Conservation (phyloP, 2,329 filamentous ascomycete species). For the Exophiala dermatitidis region DNA sequence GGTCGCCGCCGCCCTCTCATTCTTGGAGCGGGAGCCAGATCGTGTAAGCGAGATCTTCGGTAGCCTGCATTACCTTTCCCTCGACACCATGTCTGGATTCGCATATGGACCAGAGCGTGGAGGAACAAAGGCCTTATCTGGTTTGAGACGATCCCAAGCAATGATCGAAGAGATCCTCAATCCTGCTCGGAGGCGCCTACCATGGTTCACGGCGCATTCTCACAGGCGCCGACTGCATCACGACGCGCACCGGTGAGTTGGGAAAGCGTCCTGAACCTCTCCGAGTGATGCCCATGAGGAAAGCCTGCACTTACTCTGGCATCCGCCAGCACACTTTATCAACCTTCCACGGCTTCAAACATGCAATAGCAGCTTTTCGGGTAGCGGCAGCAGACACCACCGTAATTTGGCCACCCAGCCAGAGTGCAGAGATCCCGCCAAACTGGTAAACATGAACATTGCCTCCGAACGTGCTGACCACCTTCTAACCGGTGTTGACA, state of each 20-base stretch:
- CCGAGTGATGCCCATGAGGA: constrained; percentile 44
- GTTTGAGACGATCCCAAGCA: constrained; percentile 33
- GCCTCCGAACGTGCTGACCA: constrained; percentile 50
- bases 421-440: constrained; percentile 23
- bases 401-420: constrained; percentile 25
- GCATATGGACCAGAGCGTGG: constrained; percentile 42
- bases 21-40: constrained; percentile 35
- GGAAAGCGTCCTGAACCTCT: constrained; percentile 32
- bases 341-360: constrained; percentile 31
- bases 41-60: constrained; percentile 41
- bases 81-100: constrained; percentile 49
- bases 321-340: constrained; percentile 42
- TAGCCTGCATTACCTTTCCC: constrained; percentile 47
- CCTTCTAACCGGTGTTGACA: constrained; percentile 48
- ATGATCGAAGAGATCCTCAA: constrained; percentile 46
- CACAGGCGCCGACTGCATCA: constrained; percentile 44
- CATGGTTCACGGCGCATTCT: constrained; percentile 47
- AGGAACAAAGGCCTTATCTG: constrained; percentile 39
- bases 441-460: constrained; percentile 41
- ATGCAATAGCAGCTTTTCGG: constrained; percentile 28
- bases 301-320: constrained; percentile 46
- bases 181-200: constrained; percentile 39
- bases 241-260: constrained; percentile 35
- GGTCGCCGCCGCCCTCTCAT: constrained; percentile 35
- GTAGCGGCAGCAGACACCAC: constrained; percentile 19